Base-by-base conservation (phyloP, 2,329 filamentous ascomycete species). In the Calonectria hongkongensis region DNA sequence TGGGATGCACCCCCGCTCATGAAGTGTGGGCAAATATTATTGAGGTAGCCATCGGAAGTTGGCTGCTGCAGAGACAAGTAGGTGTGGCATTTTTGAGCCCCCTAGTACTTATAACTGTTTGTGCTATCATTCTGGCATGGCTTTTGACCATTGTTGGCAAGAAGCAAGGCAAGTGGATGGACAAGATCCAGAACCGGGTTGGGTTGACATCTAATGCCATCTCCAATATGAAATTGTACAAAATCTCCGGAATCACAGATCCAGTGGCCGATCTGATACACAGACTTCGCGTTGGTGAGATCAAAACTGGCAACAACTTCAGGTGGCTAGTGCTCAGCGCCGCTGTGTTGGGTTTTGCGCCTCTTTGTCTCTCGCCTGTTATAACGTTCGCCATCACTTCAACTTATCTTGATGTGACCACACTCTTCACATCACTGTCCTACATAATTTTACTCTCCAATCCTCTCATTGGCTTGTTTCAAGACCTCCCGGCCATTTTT, bases 1-100 rank as follows among this genome's bases (percentile, higher is more conserved):
- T 75, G 0, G 86, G 84, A 0, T 78, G 83, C 4, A 68, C 76
- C 4, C 74, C 68, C 1, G 68, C 86, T 39, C 87, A 88, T 58
- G 84, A 87, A 30, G 70, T 84, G 5, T 87, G 86, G 86, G 84
- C 82, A 0, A 83, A 78, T 47, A 65, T 81, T 0, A 72, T 88
- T 1, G 84, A 89, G 72, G 83, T 87, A 4, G 84, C 77, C 5
- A 66, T 90, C 2, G 86, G 85, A 0, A 85, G 85, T 60, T 90
- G 84, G 78, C 81, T 90, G 0, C 81, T 91, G 0, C 81, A 89
- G 25, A 76, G 75, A 4, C 83, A 88, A 60, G 75, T 91, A 0
- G 88, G 89, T 0, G 79, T 82, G 0, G 87, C 88, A 0, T 90
- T 88, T 47, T 78, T 86, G 0, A 85, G 86, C 0, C 88, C 89